These are phyloP conservation scores for Talaromyces proteolyticus DNA, from an alignment of 495 filamentous ascomycete genomes.

Conservation along the genomic window DNA sequence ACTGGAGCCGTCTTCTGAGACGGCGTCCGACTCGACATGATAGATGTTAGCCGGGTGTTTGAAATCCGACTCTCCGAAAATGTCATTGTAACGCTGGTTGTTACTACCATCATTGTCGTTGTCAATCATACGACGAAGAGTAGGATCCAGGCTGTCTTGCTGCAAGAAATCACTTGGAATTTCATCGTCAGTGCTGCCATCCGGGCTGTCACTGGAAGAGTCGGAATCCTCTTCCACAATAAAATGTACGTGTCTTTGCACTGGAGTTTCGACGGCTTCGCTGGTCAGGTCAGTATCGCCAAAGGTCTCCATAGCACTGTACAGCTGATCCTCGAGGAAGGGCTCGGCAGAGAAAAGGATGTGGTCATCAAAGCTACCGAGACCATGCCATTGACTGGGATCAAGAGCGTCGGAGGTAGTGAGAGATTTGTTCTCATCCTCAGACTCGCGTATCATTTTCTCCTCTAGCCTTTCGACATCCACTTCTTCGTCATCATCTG, in stretches of 20 bases:
- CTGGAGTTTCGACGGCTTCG: slow-evolving; percentile 35
- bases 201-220: slow-evolving; percentile 40
- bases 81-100: slow-evolving; percentile 35
- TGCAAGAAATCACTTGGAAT: slow-evolving; percentile 69
- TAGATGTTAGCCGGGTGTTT: slow-evolving; percentile 39
- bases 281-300: slow-evolving; percentile 37
- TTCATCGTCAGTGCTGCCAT: slow-evolving; percentile 45
- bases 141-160: slow-evolving; percentile 62
- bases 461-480: slow-evolving; percentile 70
- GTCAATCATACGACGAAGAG: slow-evolving; percentile 64
- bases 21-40: slow-evolving; percentile 45
- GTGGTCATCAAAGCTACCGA: slow-evolving; percentile 45
- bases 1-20: slow-evolving; percentile 59
- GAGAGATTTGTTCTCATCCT: slow-evolving; percentile 32
- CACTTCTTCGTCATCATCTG: slow-evolving; percentile 71
- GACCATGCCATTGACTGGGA: slow-evolving; percentile 50
- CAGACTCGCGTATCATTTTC: slow-evolving; percentile 58
- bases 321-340: slow-evolving; percentile 48
- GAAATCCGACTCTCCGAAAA: slow-evolving; percentile 39
- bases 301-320: slow-evolving; percentile 39
- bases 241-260: slow-evolving; percentile 45
- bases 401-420: slow-evolving; percentile 25
- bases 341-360: slow-evolving; percentile 38
- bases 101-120: slow-evolving; percentile 41
- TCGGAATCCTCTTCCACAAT: slow-evolving; percentile 33